Conservation (phyloP, 1,284 basidiomycete genomes). For the Trichosporon coremiiforme region DNA sequence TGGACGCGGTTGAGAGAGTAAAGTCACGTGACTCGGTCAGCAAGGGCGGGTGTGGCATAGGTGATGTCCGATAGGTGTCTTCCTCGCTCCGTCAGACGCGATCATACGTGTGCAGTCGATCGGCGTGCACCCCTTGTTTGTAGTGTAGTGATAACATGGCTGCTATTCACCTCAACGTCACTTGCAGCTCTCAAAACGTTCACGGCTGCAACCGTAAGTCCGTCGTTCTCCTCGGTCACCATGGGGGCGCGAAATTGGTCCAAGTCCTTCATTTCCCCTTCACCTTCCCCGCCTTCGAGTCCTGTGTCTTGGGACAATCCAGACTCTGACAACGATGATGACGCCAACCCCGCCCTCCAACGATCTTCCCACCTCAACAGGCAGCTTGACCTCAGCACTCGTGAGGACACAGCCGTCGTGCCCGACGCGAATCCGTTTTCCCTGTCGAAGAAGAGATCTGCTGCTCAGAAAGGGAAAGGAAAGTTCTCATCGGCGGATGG, state of each 20-base stretch:
- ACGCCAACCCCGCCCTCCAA: slow-evolving; percentile 9
- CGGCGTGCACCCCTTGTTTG: too few species aligned
- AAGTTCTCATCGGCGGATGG: background rate
- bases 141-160: too few species aligned
- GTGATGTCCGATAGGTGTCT: background rate
- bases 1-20: background rate
- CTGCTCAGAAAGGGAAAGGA: background rate
- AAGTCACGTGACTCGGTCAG: slow-evolving; percentile 21
- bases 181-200: background rate
- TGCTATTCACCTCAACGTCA: background rate
- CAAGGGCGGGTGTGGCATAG: background rate
- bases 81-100: background rate
- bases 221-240: background rate
- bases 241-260: slow-evolving; percentile 22
- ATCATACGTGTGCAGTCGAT: background rate
- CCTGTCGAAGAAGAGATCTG: slow-evolving; percentile 28
- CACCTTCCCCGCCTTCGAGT: slow-evolving; percentile 15
- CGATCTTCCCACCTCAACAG: slow-evolving; percentile 23
- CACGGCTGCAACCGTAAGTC: background rate
- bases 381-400: slow-evolving; percentile 35
- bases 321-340: background rate
- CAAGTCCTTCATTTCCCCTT: slow-evolving; percentile 20
- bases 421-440: slow-evolving; percentile 37
- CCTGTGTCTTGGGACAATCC: slow-evolving; percentile 22
- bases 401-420: slow-evolving; percentile 34